A percentile compares a stretch with the other conserved stretches of the same genome.
These are phyloP conservation scores for Zymoseptoria brevis DNA, from an alignment of 2,329 filamentous ascomycete genomes.

Conservation along the genomic window DNA sequence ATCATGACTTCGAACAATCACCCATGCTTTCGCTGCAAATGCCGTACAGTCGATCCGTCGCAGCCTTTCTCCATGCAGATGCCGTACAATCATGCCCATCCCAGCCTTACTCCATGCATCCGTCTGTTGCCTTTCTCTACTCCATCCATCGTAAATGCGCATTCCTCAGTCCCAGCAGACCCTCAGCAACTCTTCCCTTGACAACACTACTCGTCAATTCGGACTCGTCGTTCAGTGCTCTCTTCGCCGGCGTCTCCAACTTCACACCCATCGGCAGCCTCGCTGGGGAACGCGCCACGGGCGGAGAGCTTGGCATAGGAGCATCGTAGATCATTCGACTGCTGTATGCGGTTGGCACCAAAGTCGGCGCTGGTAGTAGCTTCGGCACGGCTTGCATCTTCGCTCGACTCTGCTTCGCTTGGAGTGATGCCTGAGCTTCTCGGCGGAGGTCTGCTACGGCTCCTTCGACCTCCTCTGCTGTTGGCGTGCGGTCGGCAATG, in stretches of 20 bases:
- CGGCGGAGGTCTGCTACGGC: conserved; percentile 20
- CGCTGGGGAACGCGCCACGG: conserved; percentile 9
- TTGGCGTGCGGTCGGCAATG: not conserved
- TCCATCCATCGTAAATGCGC: not conserved
- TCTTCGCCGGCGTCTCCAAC: conserved; percentile 9
- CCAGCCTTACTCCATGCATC: not conserved
- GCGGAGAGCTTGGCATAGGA: conserved; percentile 11
- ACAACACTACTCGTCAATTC: conserved; percentile 41
- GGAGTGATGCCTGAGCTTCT: conserved; percentile 9
- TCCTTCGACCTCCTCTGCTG: conserved; percentile 14
- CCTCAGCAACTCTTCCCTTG: conserved; percentile 46
- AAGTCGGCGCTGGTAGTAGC: conserved; percentile 29
- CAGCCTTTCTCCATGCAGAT: not conserved
- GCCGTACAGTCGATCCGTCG: not conserved
- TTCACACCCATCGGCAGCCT: conserved; percentile 8
- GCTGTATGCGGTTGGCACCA: conserved; percentile 33
- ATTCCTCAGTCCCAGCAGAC: conserved; percentile 41
- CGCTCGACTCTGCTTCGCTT: not conserved
- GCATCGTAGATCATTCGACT: conserved; percentile 29
- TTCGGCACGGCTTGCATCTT: not conserved
- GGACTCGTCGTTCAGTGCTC: conserved; percentile 16
- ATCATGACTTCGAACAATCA: not conserved
- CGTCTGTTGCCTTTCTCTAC: not conserved
- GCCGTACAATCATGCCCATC: not conserved
- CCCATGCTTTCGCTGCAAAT: not conserved